Conservation (phyloP, 202 grass and related monocot genomes). For the Musa balbisiana region DNA sequence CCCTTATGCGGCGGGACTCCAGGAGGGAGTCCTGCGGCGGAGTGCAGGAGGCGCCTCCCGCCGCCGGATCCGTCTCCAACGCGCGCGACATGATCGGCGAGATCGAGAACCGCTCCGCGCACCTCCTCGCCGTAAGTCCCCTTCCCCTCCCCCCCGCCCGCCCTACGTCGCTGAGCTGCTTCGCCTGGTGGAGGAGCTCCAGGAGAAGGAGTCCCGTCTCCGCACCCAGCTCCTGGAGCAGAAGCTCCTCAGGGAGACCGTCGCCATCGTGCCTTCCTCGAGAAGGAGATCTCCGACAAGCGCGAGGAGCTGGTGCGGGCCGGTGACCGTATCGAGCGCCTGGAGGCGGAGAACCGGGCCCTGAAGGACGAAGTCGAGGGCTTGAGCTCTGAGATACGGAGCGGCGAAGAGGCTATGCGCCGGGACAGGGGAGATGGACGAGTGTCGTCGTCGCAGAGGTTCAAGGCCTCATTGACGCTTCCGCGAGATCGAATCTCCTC, state of each 20-base stretch:
- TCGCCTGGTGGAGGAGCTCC: conserved; percentile 70
- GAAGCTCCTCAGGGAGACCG: conserved; percentile 77
- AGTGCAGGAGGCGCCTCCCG: too few species aligned
- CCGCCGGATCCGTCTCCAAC: neutral
- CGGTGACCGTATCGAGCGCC: conserved; percentile 34
- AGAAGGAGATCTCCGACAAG: conserved; percentile 53
- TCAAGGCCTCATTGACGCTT: conserved; percentile 21
- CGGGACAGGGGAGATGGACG: conserved; percentile 31
- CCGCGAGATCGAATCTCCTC: conserved; percentile 26
- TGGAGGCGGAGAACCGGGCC: conserved; percentile 60
- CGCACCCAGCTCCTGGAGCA: conserved; percentile 79
- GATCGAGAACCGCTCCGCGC: conserved; percentile 78
- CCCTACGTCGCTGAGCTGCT: conserved; percentile 72
- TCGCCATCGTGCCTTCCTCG: conserved; percentile 71
- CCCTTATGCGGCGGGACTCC: too few species aligned
- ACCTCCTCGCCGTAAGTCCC: conserved; percentile 71
- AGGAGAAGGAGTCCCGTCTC: conserved; percentile 82
- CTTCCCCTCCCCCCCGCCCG: conserved; percentile 17
- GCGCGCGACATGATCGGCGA: conserved; percentile 85
- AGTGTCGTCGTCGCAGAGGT: conserved; percentile 53
- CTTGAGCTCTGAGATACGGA: conserved; percentile 34
- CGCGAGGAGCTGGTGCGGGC: conserved; percentile 37
- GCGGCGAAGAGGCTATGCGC: conserved; percentile 1
- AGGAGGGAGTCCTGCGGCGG: too few species aligned
- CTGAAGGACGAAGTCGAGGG: conserved; percentile 56